phyloP scores from a whole-genome alignment of 176 grass and related monocot genomes.

The Phoenix roebelenii region DNA sequence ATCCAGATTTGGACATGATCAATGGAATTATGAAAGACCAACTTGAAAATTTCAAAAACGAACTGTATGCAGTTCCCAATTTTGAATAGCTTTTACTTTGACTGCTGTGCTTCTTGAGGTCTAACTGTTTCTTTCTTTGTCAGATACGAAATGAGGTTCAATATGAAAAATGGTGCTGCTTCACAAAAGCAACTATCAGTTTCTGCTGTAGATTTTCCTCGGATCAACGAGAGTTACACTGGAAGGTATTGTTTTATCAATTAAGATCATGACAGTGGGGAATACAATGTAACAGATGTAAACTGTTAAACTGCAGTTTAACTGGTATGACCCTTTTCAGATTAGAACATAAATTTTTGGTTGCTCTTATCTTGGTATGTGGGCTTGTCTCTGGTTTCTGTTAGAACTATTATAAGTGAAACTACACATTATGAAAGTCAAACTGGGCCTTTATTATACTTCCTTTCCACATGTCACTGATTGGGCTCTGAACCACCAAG shows the following conservation, averaged over 20 bases:
- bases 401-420: too few relatives aligned
- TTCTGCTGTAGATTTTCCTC: constrained; percentile 86
- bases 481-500: too few relatives aligned
- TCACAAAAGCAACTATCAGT: constrained; percentile 77
- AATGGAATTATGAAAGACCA: constrained; percentile 51
- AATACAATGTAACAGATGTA: too few relatives aligned
- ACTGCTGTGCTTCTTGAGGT: not conserved
- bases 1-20: constrained; percentile 73
- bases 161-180: constrained; percentile 76
- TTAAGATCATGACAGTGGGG: too few relatives aligned
- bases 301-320: too few relatives aligned
- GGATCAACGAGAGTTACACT: constrained; percentile 81
- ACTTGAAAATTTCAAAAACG: constrained; percentile 62
- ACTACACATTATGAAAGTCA: too few relatives aligned
- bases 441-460: too few relatives aligned
- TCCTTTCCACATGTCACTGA: too few relatives aligned
- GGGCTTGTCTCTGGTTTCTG: too few relatives aligned
- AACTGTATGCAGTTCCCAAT: constrained; percentile 41
- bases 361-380: too few relatives aligned
- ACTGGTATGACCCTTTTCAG: too few relatives aligned
- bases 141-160: constrained; percentile 95
- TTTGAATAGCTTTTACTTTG: constrained; percentile 4
- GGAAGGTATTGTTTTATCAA: constrained; percentile 40
- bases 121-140: constrained; percentile 10
- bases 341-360: too few relatives aligned